These are phyloP conservation scores for Aurinia saxatilis DNA, from an alignment of 345 rosid species.

Conservation along the genomic window DNA sequence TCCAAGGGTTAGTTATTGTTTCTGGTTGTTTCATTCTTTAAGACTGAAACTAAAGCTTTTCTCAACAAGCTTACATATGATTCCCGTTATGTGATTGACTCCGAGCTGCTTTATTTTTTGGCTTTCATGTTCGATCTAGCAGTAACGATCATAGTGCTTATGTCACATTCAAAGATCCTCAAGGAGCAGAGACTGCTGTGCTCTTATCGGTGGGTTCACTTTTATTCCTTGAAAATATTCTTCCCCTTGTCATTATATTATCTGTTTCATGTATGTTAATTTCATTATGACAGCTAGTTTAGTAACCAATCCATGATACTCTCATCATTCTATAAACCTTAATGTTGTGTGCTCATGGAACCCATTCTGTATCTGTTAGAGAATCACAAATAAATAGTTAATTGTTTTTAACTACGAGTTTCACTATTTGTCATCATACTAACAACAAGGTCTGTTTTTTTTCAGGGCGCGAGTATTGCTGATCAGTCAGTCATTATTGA, in stretches of 20 bases:
- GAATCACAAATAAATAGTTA: not conserved
- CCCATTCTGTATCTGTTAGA: not conserved
- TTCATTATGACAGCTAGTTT: not conserved
- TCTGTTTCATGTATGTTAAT: not conserved
- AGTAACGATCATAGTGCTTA: constrained; percentile 49
- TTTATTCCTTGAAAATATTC: not conserved
- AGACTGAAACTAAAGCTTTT: not conserved
- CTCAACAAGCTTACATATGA: not conserved
- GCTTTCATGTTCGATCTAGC: constrained; percentile 6
- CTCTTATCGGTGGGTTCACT: constrained; percentile 61
- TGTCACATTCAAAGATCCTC: constrained; percentile 74
- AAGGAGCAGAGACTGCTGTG: constrained; percentile 84
- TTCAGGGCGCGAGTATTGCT: constrained; percentile 80
- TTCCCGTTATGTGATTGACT: not conserved
- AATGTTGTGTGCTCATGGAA: not conserved
- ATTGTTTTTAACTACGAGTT: not conserved
- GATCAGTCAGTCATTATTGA: constrained; percentile 64
- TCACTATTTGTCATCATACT: not conserved
- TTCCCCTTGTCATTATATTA: not conserved
- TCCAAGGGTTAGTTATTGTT: constrained; percentile 43
- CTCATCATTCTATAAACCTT: not conserved
- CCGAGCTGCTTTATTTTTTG: constrained; percentile 2
- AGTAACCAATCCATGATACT: constrained; percentile 1
- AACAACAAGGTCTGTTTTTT: not conserved
- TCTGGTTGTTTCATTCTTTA: not conserved